Evolutionary conservation across 768 basidiomycete genomes (phyloP), one percentile per base, ranked within the genome.

Genomic region (Lactarius pseudohatsudake): DNA sequence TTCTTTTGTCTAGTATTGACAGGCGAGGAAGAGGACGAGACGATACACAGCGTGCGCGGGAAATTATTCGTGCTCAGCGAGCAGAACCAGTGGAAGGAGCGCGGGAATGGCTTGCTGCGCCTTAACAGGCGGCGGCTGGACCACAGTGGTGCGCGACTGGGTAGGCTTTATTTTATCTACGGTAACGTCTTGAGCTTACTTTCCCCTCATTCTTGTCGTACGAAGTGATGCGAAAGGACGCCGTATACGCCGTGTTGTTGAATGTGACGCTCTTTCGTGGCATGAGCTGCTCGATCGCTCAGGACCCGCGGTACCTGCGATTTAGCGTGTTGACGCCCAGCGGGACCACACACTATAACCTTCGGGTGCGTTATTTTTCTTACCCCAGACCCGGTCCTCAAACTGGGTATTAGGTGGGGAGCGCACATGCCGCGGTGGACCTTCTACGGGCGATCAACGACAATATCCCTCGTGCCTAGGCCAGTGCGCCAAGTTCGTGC

Each of bases 201-300:
- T 13, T 2, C 26, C 26, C 38, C 22, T 18, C 3, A 38, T 53
- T 32, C 16, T 53, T 13, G 40, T 30, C 22, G 18, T 54, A 30
- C 58, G 65, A 70, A 92, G 91, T 93, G 22, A 92, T 93, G 90
- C 84, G 91, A 68, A 92, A 92, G 75, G 91, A 93, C 71, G 91
- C 90, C 0, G 91, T 92, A 22, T 88, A 86, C 73, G 81, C 89
- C 2, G 75, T 92, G 61, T 73, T 93, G 64, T 79, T 93, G 54
- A 93, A 93, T 71, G 84, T 87, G 58, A 85, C 87, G 57, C 78
- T 93, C 61, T 93, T 92, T 81, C 79, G 80, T 71, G 91, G 91
- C 38, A 93, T 93, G 90, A 82, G 81, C 63, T 90, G 87, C 75
- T 79, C 78, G 65, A 72, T 89, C 64, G 88, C 89, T 20, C 89